phyloP scores from a whole-genome alignment of 441 rosid genomes.

The Syzygium syzygioides region DNA sequence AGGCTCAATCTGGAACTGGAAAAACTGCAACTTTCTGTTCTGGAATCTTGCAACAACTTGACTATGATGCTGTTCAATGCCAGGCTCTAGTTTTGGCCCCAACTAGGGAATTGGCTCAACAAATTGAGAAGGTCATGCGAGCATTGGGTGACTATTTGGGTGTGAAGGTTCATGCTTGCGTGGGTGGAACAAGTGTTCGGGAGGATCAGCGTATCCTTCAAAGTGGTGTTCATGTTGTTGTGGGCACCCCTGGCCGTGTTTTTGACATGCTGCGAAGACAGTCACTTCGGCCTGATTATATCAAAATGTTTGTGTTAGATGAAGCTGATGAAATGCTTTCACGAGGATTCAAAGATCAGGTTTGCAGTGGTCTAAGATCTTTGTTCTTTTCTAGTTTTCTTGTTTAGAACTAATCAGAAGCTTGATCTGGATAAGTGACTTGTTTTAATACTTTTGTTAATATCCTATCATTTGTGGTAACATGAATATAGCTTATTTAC shows the following conservation, averaged over 20 bases:
- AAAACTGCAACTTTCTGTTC: constrained; percentile 87
- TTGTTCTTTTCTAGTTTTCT: not conserved
- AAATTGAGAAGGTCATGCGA: constrained; percentile 88
- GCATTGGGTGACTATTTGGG: constrained; percentile 87
- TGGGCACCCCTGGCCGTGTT: constrained; percentile 88
- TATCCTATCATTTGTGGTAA: not conserved
- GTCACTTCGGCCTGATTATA: constrained; percentile 63
- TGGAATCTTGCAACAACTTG: constrained; percentile 73
- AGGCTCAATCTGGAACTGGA: constrained; percentile 85
- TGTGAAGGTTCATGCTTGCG: constrained; percentile 85
- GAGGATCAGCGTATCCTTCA: constrained; percentile 76
- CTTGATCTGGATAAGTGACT: not conserved
- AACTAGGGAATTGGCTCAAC: constrained; percentile 76
- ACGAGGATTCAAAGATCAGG: constrained; percentile 85
- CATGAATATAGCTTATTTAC: not conserved
- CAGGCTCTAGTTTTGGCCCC: constrained; percentile 81
- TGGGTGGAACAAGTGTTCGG: constrained; percentile 77
- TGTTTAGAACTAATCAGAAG: not conserved
- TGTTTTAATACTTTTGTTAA: not conserved
- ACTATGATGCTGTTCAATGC: constrained; percentile 54
- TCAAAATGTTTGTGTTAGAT: constrained; percentile 76
- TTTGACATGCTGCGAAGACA: constrained; percentile 80
- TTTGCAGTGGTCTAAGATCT: constrained; percentile 1
- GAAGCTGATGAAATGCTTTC: constrained; percentile 90
- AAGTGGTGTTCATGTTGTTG: constrained; percentile 78